Evolutionary conservation across 164 flowering plant genomes (phyloP), one percentile per base, ranked within the genome.

Genomic region (Litsea cubeba): DNA sequence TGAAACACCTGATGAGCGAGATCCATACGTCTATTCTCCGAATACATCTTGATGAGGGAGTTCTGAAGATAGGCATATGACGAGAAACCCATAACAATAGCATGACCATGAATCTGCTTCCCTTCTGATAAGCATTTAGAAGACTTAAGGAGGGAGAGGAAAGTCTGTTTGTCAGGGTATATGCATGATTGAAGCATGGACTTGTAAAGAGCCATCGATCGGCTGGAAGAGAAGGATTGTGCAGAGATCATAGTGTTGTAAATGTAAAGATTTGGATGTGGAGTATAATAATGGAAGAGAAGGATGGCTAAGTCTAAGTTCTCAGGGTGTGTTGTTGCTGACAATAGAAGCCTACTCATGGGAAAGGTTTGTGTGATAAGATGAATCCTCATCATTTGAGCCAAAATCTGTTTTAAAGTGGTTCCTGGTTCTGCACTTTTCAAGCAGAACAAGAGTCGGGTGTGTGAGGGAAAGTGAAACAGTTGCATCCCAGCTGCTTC

Each of bases 331-430:
- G 86, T 76, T 50, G 79, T 63, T 17, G 88, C 87, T 0, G 91
- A 85, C 82, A 80, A 84, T n/a, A 88, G 78, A 58, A 87, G 87
- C 70, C 91, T 79, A 78, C 91, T 88, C 87, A 87, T 88, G 25
- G 90, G 87, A 77, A 87, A 88, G 28, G 87, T 85, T 51, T 82
- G 73, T 12, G 79, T 57, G 58, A 72, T 68, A 14, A 87, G 87
- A 74, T 78, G 73, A 62, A 24, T 46, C 71, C 86, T 79, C 77
- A 88, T 81, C 82, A 88, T 83, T 70, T 85, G 87, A 23, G 86
- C 85, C 77, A 88, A 72, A 17, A 88, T 84, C 79, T 87, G 84
- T 70, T 83, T 83, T 84, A 71, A 87, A 82, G 24, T 87, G 88
- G 32, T 50, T 50, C 80, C 87, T 83, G 10, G 87, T 72, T 74